These are phyloP conservation scores for Neurospora sp. DNA, from an alignment of 495 filamentous ascomycete species.

Conservation along the genomic window DNA sequence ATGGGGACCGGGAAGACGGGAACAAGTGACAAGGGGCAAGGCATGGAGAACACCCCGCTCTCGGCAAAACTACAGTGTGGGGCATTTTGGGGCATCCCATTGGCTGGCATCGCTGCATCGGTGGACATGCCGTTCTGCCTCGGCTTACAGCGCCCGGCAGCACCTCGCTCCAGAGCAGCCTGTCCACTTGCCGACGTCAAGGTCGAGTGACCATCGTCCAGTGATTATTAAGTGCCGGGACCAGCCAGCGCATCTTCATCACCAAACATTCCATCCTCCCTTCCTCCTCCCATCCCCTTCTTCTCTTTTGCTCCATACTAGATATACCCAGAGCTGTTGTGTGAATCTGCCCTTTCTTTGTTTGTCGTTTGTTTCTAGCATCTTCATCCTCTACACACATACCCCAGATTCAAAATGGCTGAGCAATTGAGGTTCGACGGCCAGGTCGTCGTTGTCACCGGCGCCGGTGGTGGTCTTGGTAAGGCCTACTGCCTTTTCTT, in stretches of 20 bases:
- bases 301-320: slow-evolving; percentile 3
- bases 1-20: too few species aligned
- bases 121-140: slow-evolving; percentile 9
- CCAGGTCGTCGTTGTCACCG: slow-evolving; percentile 94
- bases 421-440: slow-evolving; percentile 81
- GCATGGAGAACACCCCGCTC: slow-evolving; percentile 7
- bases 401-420: slow-evolving; percentile 45
- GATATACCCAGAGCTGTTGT: not conserved
- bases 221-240: slow-evolving; percentile 1
- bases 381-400: slow-evolving; percentile 13
- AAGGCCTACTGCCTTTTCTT: slow-evolving; percentile 92
- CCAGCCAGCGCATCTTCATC: slow-evolving; percentile 2
- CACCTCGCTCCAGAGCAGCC: slow-evolving; percentile 3
- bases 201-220: not conserved
- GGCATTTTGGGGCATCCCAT: not conserved
- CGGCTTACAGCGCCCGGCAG: slow-evolving; percentile 14
- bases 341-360: not conserved
- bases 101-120: not conserved
- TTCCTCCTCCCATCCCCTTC: not conserved
- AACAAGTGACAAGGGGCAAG: not conserved
- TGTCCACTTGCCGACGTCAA: slow-evolving; percentile 11
- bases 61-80: slow-evolving; percentile 12
- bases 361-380: not conserved
- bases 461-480: slow-evolving; percentile 88
- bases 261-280: not conserved